Base-by-base conservation (phyloP, 495 filamentous ascomycete genomes). In the Choiromyces venosus region DNA sequence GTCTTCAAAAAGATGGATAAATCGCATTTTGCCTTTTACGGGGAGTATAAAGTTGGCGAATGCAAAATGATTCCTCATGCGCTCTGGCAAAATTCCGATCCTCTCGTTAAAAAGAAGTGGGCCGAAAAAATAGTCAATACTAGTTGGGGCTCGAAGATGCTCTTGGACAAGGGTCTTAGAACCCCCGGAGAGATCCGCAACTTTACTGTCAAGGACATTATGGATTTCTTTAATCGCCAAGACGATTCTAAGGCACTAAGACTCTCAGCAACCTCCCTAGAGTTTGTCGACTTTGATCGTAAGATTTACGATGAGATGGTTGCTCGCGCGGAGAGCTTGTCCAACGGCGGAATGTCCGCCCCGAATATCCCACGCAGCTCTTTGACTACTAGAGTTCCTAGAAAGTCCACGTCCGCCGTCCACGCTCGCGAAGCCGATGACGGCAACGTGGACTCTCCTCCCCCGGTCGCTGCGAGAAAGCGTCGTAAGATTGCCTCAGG, bases 111-210 rank as follows among this genome's bases (percentile, higher is more conserved):
- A 64, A 77, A 77, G 16, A 66, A 73, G 64, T 77, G 75, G 75
- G 75, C 75, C 16, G 76, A 73, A 21, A 77, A 77, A 35, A 38
- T 77, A 7, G 61, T 69, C 12, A 70, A 77, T 16, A 77, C 75
- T 0, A 69, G 72, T 14, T 77, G 75, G 75, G 75, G 75, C 10
- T 67, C 74, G 14, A 74, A 77, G 40, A 76, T 72, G 37, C 70
- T 77, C 10, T 69, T 77, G 21, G 40, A 64, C 37, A 77, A 76
- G n/a, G 74, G 74, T 0, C 70, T 77, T 19, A 69, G 74, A 1
- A 10, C 21, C 2, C 67, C 42, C 29, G 74, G 74, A 8, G 75
- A 77, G 61, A 77, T 77, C 12, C 76, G 44, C 33, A 77, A 77
- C 36, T 65, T 73, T 10, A 35, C 52, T 29, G 35, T 77, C 12